Conservation (phyloP, 2,329 filamentous ascomycete genomes). For the Talaromyces verruculosus region DNA sequence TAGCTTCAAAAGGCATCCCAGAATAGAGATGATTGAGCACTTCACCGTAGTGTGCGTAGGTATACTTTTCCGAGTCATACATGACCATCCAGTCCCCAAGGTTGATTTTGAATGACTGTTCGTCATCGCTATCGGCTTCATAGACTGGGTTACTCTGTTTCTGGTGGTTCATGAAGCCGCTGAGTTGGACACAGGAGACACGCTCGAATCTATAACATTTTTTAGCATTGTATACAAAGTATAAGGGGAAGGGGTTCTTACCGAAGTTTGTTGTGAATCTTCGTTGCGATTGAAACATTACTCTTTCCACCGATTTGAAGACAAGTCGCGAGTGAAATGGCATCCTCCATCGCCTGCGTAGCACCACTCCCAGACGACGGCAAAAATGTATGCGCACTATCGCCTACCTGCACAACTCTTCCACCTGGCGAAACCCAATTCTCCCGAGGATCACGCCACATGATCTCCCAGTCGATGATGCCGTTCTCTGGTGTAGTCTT, state of each 20-base stretch:
- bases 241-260: not conserved
- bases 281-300: conserved; percentile 21
- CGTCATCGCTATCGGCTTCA: not conserved
- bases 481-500: conserved; percentile 5
- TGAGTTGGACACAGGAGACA: conserved; percentile 22
- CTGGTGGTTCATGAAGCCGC: conserved; percentile 16
- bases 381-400: conserved; percentile 54
- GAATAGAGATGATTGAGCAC: conserved; percentile 5
- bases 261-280: conserved; percentile 25
- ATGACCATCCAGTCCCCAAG: conserved; percentile 16
- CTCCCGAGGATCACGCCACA: conserved; percentile 20
- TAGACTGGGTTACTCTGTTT: conserved; percentile 12
- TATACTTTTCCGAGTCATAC: conserved; percentile 18
- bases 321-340: conserved; percentile 48
- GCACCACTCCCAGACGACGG: conserved; percentile 52
- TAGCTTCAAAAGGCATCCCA: conserved; percentile 6
- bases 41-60: conserved; percentile 11
- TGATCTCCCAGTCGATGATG: conserved; percentile 17
- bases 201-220: conserved; percentile 22
- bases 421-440: conserved; percentile 43
- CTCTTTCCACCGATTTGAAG: conserved; percentile 33
- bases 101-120: conserved; percentile 11
- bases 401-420: conserved; percentile 51
- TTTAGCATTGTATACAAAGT: not conserved
- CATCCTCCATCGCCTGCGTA: conserved; percentile 53